Evolutionary conservation across 2,329 filamentous ascomycete genomes (phyloP).

Genomic region (Sclerotinia glacialis): DNA sequence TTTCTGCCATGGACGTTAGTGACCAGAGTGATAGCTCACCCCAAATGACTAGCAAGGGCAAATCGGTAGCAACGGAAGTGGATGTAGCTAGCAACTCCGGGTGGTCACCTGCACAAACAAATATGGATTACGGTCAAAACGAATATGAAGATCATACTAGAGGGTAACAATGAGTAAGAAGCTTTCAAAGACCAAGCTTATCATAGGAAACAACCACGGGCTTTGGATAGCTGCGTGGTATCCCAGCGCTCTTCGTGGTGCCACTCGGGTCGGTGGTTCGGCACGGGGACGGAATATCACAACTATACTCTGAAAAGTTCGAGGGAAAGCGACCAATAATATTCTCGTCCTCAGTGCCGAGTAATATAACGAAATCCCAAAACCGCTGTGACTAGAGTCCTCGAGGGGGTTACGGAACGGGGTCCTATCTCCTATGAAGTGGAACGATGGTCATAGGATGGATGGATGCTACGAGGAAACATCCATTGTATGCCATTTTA

Average conservation of each 20-base stretch:
- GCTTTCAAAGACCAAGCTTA: background rate
- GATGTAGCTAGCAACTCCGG: conserved; percentile 25
- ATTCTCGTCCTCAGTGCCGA: too few relatives aligned
- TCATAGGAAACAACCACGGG: background rate
- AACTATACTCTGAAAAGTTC: background rate
- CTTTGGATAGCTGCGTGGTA: background rate
- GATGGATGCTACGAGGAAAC: background rate
- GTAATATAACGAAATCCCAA: background rate
- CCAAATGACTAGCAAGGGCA: conserved; percentile 20
- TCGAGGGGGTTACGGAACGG: background rate
- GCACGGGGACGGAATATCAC: background rate
- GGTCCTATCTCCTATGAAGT: background rate
- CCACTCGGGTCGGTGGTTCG: background rate
- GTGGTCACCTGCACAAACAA: conserved; percentile 15
- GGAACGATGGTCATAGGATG: background rate
- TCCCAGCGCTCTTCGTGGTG: background rate
- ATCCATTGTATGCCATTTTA: background rate
- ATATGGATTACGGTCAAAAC: conserved; percentile 6
- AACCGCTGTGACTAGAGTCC: background rate
- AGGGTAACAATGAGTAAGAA: background rate
- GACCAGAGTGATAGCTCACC: conserved; percentile 35
- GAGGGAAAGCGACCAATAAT: background rate
- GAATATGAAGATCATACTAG: conserved; percentile 3
- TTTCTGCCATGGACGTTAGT: conserved; percentile 59
- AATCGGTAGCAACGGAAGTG: conserved; percentile 10